Evolutionary conservation across 208 protist genomes (phyloP).

Genomic region (Leishmania braziliensis): DNA sequence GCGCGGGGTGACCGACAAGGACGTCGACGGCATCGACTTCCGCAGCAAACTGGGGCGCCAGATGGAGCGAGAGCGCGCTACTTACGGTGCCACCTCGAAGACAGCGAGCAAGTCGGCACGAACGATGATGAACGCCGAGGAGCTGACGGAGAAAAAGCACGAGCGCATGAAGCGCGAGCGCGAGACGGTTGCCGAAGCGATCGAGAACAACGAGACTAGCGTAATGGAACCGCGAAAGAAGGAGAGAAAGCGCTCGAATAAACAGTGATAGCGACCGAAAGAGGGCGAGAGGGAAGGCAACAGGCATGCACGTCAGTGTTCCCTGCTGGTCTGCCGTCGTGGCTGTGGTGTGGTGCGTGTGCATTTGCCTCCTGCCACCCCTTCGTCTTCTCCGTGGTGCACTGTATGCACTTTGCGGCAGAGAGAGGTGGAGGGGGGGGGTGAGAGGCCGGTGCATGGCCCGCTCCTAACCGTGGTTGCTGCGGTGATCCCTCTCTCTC

Average conservation of each 20-base stretch:
- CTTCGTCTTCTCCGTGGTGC: no score
- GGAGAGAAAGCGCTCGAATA: slow-evolving; percentile 30
- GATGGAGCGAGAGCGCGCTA: slow-evolving; percentile 60
- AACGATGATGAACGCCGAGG: slow-evolving; percentile 72
- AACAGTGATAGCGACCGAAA: slow-evolving; percentile 3
- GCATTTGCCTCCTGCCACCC: no score
- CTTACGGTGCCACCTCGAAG: slow-evolving; percentile 80
- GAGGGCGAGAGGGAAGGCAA: no score
- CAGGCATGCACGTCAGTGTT: no score
- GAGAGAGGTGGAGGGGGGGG: no score
- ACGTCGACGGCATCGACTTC: slow-evolving; percentile 66
- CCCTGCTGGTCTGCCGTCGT: no score
- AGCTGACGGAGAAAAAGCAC: slow-evolving; percentile 46
- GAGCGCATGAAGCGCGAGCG: slow-evolving; percentile 55
- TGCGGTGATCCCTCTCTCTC: not conserved
- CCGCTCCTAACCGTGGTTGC: not conserved
- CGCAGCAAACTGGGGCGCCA: slow-evolving; percentile 71
- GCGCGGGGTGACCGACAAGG: slow-evolving; percentile 42
- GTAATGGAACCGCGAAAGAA: slow-evolving; percentile 7
- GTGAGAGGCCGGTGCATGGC: not conserved
- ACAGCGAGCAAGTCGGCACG: slow-evolving; percentile 54
- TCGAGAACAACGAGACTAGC: slow-evolving; percentile 52
- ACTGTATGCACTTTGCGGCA: no score
- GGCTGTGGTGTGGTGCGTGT: not conserved
- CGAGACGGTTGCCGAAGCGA: slow-evolving; percentile 61